Evolutionary conservation across 2,329 filamentous ascomycete genomes (phyloP).

Genomic region (Arthrinium phaeospermum): DNA sequence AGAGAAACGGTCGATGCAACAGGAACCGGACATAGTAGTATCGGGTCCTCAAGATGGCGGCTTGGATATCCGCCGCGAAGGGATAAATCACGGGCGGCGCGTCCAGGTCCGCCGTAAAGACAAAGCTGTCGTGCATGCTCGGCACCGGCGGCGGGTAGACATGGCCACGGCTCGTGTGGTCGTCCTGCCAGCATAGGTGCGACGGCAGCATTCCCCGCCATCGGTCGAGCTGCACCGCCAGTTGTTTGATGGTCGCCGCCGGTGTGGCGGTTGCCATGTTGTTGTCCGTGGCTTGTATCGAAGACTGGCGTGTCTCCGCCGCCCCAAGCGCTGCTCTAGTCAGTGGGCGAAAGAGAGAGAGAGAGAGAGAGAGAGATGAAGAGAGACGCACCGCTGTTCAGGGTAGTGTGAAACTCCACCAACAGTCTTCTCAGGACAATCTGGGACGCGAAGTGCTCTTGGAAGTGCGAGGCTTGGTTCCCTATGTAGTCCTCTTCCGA

Average conservation of each 20-base stretch:
- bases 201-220: slow-evolving; percentile 63
- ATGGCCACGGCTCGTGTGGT: slow-evolving; percentile 26
- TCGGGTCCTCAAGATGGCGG: slow-evolving; percentile 61
- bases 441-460: slow-evolving; percentile 65
- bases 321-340: neutral
- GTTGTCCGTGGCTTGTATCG: neutral
- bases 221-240: slow-evolving; percentile 59
- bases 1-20: slow-evolving; percentile 63
- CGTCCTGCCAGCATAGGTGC: slow-evolving; percentile 63
- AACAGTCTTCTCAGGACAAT: slow-evolving; percentile 61
- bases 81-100: slow-evolving; percentile 42
- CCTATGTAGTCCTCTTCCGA: slow-evolving; percentile 53
- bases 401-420: slow-evolving; percentile 55
- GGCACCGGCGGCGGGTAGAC: slow-evolving; percentile 33
- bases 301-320: neutral
- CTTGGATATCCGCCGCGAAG: slow-evolving; percentile 61
- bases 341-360: neutral
- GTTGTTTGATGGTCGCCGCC: slow-evolving; percentile 50
- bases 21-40: slow-evolving; percentile 66
- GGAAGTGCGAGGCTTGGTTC: slow-evolving; percentile 58
- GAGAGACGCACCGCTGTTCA: slow-evolving; percentile 52
- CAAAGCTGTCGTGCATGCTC: slow-evolving; percentile 36
- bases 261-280: slow-evolving; percentile 31
- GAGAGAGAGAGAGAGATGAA: neutral
- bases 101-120: slow-evolving; percentile 55